A percentile compares a stretch with the other conserved stretches of the same genome.
phyloP scores from a whole-genome alignment of 352 stramenopile species.

The Phytophthora cryptogea region DNA sequence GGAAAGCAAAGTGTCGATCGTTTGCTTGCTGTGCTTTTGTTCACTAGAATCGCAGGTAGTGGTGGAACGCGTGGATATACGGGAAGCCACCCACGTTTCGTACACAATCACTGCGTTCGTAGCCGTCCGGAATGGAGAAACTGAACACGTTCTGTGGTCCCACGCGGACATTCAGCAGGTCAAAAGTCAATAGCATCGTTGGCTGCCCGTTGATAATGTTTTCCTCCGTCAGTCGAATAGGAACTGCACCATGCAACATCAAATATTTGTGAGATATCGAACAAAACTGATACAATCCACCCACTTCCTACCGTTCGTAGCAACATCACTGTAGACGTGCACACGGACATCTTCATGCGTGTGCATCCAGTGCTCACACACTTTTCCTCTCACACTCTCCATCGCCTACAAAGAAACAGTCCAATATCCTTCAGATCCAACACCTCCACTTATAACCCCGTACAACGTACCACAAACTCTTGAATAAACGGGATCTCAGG shows the following conservation, averaged over 20 bases:
- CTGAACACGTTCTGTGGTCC: constrained; percentile 49
- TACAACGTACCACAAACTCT: constrained; percentile 45
- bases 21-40: not conserved
- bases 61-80: constrained; percentile 80
- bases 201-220: constrained; percentile 49
- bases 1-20: constrained; percentile 2
- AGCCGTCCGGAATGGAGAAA: constrained; percentile 66
- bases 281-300: not conserved
- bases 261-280: constrained; percentile 1
- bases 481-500: constrained; percentile 58
- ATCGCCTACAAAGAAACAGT: constrained; percentile 38
- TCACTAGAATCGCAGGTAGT: constrained; percentile 70
- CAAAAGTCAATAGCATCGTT: constrained; percentile 66
- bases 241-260: constrained; percentile 38
- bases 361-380: constrained; percentile 73
- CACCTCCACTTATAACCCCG: not conserved
- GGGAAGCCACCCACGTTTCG: constrained; percentile 71
- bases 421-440: not conserved
- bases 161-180: constrained; percentile 56
- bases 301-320: constrained; percentile 34
- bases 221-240: constrained; percentile 70
- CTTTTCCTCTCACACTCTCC: constrained; percentile 55
- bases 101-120: constrained; percentile 54
- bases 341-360: constrained; percentile 53
- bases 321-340: constrained; percentile 61